Percentiles rank a stretch among this genome's conserved stretches.
These are phyloP conservation scores for Clavispora phyllophila DNA, from an alignment of 805 yeast genomes.

Conservation along the genomic window DNA sequence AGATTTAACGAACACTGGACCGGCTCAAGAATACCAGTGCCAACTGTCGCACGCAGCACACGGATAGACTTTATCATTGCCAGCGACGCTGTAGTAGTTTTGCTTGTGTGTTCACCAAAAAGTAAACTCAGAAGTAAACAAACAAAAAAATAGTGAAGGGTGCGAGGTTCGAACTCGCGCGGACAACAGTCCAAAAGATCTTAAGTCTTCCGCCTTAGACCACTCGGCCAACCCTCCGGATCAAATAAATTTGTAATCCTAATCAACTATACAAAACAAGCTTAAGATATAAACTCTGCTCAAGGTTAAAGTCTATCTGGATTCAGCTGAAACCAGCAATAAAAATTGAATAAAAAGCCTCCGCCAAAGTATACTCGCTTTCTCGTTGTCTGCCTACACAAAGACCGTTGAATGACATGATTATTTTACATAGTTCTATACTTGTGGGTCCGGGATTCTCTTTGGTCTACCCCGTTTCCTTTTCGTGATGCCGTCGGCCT, in stretches of 20 bases:
- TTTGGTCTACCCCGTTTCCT: conserved; percentile 12
- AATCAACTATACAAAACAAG: not conserved
- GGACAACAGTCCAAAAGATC: conserved; percentile 45
- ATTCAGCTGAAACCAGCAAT: too few species aligned
- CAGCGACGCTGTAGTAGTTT: not conserved
- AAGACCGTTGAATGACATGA: not conserved
- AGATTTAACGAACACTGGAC: conserved; percentile 31
- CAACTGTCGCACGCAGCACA: conserved; percentile 11
- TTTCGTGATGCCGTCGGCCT: conserved; percentile 2
- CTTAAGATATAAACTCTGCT: too few species aligned
- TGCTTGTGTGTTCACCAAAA: not conserved
- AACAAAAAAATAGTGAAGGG: conserved; percentile 38
- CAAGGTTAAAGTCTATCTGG: too few species aligned
- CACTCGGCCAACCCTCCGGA: conserved; percentile 50
- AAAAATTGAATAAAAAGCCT: too few species aligned
- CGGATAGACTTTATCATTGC: conserved; percentile 6
- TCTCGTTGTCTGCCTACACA: not conserved
- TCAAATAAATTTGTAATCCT: not conserved
- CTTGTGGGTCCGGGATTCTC: not conserved
- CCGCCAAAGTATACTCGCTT: too few species aligned
- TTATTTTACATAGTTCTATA: not conserved
- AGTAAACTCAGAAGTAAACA: not conserved
- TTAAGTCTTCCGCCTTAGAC: conserved; percentile 50
- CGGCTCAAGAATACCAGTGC: conserved; percentile 20
- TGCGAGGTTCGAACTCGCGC: conserved; percentile 54